Conservation (phyloP, 2,329 filamentous ascomycete genomes). For the Penicillium digitatum region DNA sequence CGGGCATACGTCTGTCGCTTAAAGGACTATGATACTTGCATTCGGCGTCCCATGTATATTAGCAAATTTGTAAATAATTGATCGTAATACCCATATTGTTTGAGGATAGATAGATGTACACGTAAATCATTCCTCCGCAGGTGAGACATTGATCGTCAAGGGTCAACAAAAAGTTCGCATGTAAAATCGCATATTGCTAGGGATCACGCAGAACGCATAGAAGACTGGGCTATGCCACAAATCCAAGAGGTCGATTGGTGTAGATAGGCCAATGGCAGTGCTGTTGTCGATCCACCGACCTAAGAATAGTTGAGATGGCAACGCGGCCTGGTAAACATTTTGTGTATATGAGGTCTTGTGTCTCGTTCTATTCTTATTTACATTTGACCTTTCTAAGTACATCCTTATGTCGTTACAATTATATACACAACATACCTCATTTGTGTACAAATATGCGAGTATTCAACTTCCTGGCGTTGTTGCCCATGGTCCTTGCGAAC, state of each 20-base stretch:
- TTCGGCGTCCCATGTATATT: conserved; percentile 3
- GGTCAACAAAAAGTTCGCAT: background rate
- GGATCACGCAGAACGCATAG: background rate
- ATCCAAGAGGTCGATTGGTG: background rate
- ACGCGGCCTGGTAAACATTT: conserved; percentile 26
- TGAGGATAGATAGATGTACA: background rate
- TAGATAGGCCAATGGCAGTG: conserved; percentile 10
- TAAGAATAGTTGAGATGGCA: conserved; percentile 32
- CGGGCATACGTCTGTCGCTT: conserved; percentile 6
- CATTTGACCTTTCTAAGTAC: background rate
- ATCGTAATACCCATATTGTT: conserved; percentile 3
- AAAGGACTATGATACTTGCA: conserved; percentile 3
- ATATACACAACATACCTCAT: background rate
- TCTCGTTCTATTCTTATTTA: background rate
- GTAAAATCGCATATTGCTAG: background rate
- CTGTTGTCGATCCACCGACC: conserved; percentile 18
- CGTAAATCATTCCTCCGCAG: background rate
- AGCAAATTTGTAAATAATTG: conserved; percentile 9
- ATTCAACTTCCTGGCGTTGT: conserved; percentile 28
- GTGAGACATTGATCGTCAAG: background rate
- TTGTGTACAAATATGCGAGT: conserved; percentile 26
- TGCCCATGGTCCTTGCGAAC: conserved; percentile 29
- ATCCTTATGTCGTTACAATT: background rate
- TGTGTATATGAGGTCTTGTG: conserved; percentile 5
- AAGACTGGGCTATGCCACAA: background rate